Percentiles rank a stretch among this genome's conserved stretches.
Evolutionary conservation across 495 filamentous ascomycete genomes (phyloP).

Genomic region (Neurospora sp.): DNA sequence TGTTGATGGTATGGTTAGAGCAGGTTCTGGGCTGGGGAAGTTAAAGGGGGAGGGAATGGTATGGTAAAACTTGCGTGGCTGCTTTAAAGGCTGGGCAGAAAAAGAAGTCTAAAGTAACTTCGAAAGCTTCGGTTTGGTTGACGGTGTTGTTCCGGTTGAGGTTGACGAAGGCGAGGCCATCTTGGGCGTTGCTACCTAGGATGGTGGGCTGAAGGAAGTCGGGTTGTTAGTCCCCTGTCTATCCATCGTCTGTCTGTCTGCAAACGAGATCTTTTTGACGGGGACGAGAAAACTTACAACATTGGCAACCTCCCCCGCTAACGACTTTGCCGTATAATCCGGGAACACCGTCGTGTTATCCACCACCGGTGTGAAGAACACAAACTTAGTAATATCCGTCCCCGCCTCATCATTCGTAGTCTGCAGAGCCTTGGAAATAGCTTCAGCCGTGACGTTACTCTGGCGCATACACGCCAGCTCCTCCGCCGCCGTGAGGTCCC

Average conservation of each 20-base stretch:
- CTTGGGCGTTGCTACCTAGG: constrained; percentile 12
- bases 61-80: constrained; percentile 1
- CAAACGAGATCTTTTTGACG: no score
- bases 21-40: background rate
- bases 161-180: constrained; percentile 12
- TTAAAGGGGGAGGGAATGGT: background rate
- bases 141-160: background rate
- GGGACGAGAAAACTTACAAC: constrained; percentile 12
- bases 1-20: background rate
- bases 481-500: constrained; percentile 24
- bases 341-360: constrained; percentile 29
- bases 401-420: constrained; percentile 24
- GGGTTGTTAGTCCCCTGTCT: background rate
- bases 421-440: constrained; percentile 22
- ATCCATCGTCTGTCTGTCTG: no score
- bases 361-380: constrained; percentile 16
- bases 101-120: constrained; percentile 10
- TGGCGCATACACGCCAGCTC: constrained; percentile 37
- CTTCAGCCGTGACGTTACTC: constrained; percentile 14
- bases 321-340: constrained; percentile 23
- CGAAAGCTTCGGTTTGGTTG: constrained; percentile 4
- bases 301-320: constrained; percentile 6
- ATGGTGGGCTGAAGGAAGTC: constrained; percentile 7
- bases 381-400: constrained; percentile 9
- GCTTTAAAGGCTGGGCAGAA: constrained; percentile 16